These are phyloP conservation scores for Pseudonitzschia pungens DNA, from an alignment of 108 stramenopile genomes.

Conservation along the genomic window DNA sequence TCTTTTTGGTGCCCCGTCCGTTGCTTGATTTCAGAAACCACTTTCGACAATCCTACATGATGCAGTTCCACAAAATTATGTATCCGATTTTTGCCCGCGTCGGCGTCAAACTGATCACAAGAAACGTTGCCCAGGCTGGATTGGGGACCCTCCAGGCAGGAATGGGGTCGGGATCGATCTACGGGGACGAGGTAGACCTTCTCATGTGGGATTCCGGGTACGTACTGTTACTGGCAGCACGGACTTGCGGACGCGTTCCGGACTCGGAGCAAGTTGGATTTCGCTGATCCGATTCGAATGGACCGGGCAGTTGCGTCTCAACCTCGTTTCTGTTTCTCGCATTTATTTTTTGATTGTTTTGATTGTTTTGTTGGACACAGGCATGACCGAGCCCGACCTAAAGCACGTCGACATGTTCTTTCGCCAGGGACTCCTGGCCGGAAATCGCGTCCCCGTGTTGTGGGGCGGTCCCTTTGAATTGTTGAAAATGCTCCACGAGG, in stretches of 20 bases:
- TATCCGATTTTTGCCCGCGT: slow-evolving; percentile 73
- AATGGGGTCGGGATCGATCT: slow-evolving; percentile 62
- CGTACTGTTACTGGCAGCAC: background rate
- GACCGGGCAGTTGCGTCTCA: no score
- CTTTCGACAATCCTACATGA: slow-evolving; percentile 70
- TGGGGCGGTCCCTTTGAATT: slow-evolving; percentile 61
- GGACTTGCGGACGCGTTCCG: no score
- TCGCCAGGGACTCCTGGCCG: slow-evolving; percentile 65
- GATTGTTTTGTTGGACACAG: background rate
- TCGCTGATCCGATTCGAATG: no score
- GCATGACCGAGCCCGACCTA: slow-evolving; percentile 34
- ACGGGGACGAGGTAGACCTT: slow-evolving; percentile 73
- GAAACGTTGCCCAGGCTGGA: slow-evolving; percentile 66
- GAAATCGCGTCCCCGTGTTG: slow-evolving; percentile 63
- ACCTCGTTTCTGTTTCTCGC: background rate
- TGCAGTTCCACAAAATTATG: slow-evolving; percentile 66
- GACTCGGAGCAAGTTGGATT: no score
- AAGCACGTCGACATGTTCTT: slow-evolving; percentile 57
- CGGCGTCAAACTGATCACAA: slow-evolving; percentile 58
- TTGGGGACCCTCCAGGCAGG: slow-evolving; percentile 56
- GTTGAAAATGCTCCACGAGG: slow-evolving; percentile 59
- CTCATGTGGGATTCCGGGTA: slow-evolving; percentile 76
- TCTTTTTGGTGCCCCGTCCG: no score
- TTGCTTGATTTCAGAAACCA: slow-evolving; percentile 79
- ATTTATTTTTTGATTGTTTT: background rate